Evolutionary conservation across 805 yeast species (phyloP).

Genomic region (Diddensiella caesifluorescens): DNA sequence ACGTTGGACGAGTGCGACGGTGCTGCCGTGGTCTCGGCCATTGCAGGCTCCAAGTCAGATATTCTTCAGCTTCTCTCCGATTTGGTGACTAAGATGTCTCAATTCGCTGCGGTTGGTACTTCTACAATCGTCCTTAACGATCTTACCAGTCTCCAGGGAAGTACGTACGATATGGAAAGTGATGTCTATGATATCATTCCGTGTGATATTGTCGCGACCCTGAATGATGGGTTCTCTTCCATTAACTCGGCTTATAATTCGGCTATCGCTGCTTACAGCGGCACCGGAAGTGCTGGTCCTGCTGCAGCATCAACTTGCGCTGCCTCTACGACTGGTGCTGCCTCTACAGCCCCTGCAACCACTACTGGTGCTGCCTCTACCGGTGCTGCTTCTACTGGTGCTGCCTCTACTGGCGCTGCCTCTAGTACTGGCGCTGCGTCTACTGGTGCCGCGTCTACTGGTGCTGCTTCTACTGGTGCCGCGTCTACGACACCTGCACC

Average conservation of each 20-base stretch:
- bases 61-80: conserved; percentile 17
- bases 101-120: conserved; percentile 24
- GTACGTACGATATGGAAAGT: not conserved
- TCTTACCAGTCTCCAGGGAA: conserved; percentile 8
- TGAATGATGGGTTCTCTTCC: conserved; percentile 6
- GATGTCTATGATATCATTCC: conserved; percentile 1
- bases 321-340: conserved; percentile 11
- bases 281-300: not conserved
- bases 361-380: conserved; percentile 14
- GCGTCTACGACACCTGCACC: conserved; percentile 10
- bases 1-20: conserved; percentile 9
- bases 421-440: conserved; percentile 10
- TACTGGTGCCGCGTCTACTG: conserved; percentile 3
- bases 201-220: conserved; percentile 7
- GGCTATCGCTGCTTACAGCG: conserved; percentile 5
- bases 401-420: conserved; percentile 9
- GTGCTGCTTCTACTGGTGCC: conserved; percentile 8
- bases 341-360: conserved; percentile 17
- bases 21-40: conserved; percentile 12
- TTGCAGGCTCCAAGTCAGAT: conserved; percentile 12
- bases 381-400: conserved; percentile 6
- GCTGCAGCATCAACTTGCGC: not conserved
- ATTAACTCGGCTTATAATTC: conserved; percentile 11
- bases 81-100: conserved; percentile 24
- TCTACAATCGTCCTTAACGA: conserved; percentile 14